phyloP scores from a whole-genome alignment of 768 basidiomycete species.

The Kwoniella dejecticola region DNA sequence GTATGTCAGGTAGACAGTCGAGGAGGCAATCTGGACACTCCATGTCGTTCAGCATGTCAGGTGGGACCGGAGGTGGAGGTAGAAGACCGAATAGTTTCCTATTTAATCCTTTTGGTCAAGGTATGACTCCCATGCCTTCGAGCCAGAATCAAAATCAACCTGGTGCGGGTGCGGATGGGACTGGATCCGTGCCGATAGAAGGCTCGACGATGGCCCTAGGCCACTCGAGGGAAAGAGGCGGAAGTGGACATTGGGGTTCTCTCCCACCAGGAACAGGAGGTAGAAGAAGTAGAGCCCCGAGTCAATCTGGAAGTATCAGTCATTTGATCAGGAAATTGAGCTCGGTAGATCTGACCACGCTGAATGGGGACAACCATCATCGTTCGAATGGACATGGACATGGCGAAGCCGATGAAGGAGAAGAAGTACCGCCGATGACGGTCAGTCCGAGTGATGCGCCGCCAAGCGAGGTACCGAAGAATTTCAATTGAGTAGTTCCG shows the following conservation, averaged over 20 bases:
- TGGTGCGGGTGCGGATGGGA: no score
- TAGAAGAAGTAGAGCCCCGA: slow-evolving; percentile 21
- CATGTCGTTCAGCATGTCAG: slow-evolving; percentile 20
- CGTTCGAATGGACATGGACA: neutral
- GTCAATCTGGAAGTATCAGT: slow-evolving; percentile 16
- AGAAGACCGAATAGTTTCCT: slow-evolving; percentile 45
- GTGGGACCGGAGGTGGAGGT: neutral
- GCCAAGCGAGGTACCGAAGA: slow-evolving; percentile 38
- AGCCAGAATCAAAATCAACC: neutral
- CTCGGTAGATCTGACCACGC: slow-evolving; percentile 12
- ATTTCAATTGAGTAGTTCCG: no score
- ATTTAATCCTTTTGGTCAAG: slow-evolving; percentile 40
- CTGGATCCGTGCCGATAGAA: no score
- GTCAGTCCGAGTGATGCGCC: slow-evolving; percentile 47
- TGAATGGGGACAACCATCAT: neutral
- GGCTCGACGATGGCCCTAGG: no score
- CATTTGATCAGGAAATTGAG: slow-evolving; percentile 16
- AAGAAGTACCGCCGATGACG: slow-evolving; percentile 42
- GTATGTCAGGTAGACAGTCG: slow-evolving; percentile 24
- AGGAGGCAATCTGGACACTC: slow-evolving; percentile 33
- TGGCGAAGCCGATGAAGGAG: slow-evolving; percentile 1
- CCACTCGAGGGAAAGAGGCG: neutral
- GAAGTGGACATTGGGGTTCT: neutral
- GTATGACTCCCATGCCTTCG: slow-evolving; percentile 44
- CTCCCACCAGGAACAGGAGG: neutral